These are phyloP conservation scores for Ceratocystis huliohia DNA, from an alignment of 2,329 filamentous ascomycete genomes.

Conservation along the genomic window DNA sequence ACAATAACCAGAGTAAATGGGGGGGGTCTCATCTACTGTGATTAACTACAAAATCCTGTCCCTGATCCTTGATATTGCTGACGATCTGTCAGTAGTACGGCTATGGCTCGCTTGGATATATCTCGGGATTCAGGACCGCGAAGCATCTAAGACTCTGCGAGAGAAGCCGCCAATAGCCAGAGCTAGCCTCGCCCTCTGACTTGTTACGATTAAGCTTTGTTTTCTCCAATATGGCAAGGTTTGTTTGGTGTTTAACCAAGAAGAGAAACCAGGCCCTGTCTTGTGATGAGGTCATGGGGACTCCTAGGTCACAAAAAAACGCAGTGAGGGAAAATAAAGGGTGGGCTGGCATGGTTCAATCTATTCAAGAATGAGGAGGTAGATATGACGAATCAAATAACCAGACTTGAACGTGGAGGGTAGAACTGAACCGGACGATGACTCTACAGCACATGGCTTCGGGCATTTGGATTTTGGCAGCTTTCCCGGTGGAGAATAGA, in stretches of 20 bases:
- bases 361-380: neutral
- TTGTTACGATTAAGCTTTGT: neutral
- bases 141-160: neutral
- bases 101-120: neutral
- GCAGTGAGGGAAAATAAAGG: neutral
- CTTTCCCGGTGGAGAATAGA: neutral
- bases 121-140: constrained; percentile 1
- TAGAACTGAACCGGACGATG: neutral
- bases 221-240: neutral
- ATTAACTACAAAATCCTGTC: neutral
- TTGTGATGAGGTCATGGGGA: constrained; percentile 2
- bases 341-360: neutral
- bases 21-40: no score
- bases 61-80: neutral
- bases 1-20: neutral
- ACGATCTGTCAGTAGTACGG: neutral
- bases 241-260: neutral
- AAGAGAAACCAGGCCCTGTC: neutral
- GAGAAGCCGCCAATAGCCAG: no score
- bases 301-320: neutral
- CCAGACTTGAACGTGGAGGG: neutral
- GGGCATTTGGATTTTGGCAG: neutral
- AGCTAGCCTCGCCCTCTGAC: no score
- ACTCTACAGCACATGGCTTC: neutral
- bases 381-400: neutral